Conservation (phyloP, 75 land plant genomes). For the Ceratopteris richardii region DNA sequence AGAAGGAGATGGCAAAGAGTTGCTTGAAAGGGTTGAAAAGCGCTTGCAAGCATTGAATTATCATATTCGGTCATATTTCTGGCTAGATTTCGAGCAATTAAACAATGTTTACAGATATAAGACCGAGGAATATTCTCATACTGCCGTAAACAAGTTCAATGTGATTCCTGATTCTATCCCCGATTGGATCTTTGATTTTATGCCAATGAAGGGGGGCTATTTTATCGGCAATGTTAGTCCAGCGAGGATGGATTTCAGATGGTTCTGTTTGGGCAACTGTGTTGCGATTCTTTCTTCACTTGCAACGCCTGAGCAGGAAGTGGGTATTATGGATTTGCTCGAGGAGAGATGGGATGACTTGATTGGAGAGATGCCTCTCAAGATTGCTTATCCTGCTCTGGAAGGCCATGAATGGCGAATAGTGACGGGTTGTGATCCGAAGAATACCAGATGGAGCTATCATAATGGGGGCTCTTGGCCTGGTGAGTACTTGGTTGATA, state of each 20-base stretch:
- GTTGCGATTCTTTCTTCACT: slow-evolving; percentile 75
- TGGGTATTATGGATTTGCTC: slow-evolving; percentile 84
- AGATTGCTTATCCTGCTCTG: slow-evolving; percentile 61
- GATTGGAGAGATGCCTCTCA: slow-evolving; percentile 89
- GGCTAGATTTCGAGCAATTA: slow-evolving; percentile 80
- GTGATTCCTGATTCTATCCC: slow-evolving; percentile 91
- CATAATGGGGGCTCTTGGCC: slow-evolving; percentile 98
- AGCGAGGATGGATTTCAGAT: slow-evolving; percentile 78
- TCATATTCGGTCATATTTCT: slow-evolving; percentile 73
- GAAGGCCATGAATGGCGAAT: slow-evolving; percentile 84
- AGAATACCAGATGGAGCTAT: slow-evolving; percentile 89
- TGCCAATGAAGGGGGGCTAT: slow-evolving; percentile 79
- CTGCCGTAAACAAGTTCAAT: slow-evolving; percentile 87
- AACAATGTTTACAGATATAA: slow-evolving; percentile 79
- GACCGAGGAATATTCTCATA: slow-evolving; percentile 80
- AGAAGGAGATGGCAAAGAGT: slow-evolving; percentile 67
- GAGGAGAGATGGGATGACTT: slow-evolving; percentile 80
- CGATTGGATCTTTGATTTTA: slow-evolving; percentile 83
- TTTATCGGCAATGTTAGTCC: slow-evolving; percentile 90
- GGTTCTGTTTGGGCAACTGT: slow-evolving; percentile 79
- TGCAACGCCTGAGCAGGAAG: slow-evolving; percentile 76
- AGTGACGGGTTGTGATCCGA: slow-evolving; percentile 80
- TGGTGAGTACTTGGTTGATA: too few species aligned
- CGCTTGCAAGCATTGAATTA: slow-evolving; percentile 76
- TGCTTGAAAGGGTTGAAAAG: slow-evolving; percentile 57